Conservation (phyloP, 805 yeast species). For the Torulaspora maleeae region DNA sequence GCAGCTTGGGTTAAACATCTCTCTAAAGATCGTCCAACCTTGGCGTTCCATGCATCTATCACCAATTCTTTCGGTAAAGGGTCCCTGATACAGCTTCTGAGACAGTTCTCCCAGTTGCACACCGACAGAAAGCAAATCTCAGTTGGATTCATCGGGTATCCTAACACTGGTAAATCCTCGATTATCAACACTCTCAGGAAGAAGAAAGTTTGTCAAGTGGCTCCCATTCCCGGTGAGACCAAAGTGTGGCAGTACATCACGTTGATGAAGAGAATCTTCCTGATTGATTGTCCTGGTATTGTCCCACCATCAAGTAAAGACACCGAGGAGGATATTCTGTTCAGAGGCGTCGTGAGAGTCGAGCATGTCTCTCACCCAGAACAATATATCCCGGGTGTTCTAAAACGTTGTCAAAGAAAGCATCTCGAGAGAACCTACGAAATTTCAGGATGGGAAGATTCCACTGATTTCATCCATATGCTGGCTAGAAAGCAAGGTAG, state of each 20-base stretch:
- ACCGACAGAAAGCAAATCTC: conserved; percentile 93
- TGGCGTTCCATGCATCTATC: conserved; percentile 97
- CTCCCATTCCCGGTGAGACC: conserved; percentile 98
- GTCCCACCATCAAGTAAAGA: conserved; percentile 94
- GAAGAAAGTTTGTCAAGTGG: conserved; percentile 94
- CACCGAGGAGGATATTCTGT: conserved; percentile 82
- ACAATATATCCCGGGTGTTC: conserved; percentile 84
- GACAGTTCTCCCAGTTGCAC: conserved; percentile 89
- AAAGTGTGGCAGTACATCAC: conserved; percentile 99
- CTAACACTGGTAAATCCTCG: conserved; percentile 96
- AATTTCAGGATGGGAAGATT: conserved; percentile 78
- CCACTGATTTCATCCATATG: conserved; percentile 80
- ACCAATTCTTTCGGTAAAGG: conserved; percentile 98
- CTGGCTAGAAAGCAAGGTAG: conserved; percentile 92
- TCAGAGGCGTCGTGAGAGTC: conserved; percentile 98
- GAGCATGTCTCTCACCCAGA: conserved; percentile 95
- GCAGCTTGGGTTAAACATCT: conserved; percentile 98
- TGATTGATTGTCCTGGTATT: conserved; percentile 98
- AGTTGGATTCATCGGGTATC: conserved; percentile 96
- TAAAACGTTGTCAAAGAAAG: conserved; percentile 78
- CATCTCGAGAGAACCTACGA: conserved; percentile 95
- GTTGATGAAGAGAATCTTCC: conserved; percentile 88
- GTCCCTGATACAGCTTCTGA: conserved; percentile 81
- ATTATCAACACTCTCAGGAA: conserved; percentile 88
- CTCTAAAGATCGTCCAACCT: conserved; percentile 86